These are phyloP conservation scores for Mycena latifolia DNA, from an alignment of 768 basidiomycete genomes.

Conservation along the genomic window DNA sequence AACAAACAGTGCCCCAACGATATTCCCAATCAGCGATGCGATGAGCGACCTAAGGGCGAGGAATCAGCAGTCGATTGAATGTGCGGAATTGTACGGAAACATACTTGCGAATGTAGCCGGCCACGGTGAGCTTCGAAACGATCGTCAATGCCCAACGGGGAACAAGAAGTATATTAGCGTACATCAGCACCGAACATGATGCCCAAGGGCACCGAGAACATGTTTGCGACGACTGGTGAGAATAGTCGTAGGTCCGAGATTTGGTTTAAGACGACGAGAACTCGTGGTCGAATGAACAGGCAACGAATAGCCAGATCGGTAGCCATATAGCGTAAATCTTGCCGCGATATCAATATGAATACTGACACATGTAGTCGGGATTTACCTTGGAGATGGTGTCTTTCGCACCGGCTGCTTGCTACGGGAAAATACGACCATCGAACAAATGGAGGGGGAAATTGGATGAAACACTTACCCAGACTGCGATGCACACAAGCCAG, in stretches of 20 bases:
- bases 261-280: slow-evolving; percentile 25
- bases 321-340: slow-evolving; percentile 77
- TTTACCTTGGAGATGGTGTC: slow-evolving; percentile 77
- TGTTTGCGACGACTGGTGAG: slow-evolving; percentile 73
- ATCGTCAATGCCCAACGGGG: neutral
- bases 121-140: slow-evolving; percentile 57
- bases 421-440: slow-evolving; percentile 12
- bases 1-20: slow-evolving; percentile 73
- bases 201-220: slow-evolving; percentile 79
- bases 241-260: slow-evolving; percentile 1
- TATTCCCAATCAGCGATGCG: slow-evolving; percentile 72
- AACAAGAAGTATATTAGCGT: neutral
- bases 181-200: slow-evolving; percentile 80
- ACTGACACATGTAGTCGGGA: neutral
- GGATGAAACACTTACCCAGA: slow-evolving; percentile 67
- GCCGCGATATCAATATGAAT: neutral
- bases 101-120: slow-evolving; percentile 76
- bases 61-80: neutral
- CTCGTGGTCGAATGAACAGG: slow-evolving; percentile 80
- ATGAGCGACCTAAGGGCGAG: slow-evolving; percentile 64
- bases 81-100: slow-evolving; percentile 33
- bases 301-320: slow-evolving; percentile 83
- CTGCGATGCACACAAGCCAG: slow-evolving; percentile 79
- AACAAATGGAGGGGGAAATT: neutral
- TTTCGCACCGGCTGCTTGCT: slow-evolving; percentile 79